Evolutionary conservation across 106 monocot species (phyloP), one percentile per base, ranked within the genome.

Genomic region (Dactylorhiza incarnata): DNA sequence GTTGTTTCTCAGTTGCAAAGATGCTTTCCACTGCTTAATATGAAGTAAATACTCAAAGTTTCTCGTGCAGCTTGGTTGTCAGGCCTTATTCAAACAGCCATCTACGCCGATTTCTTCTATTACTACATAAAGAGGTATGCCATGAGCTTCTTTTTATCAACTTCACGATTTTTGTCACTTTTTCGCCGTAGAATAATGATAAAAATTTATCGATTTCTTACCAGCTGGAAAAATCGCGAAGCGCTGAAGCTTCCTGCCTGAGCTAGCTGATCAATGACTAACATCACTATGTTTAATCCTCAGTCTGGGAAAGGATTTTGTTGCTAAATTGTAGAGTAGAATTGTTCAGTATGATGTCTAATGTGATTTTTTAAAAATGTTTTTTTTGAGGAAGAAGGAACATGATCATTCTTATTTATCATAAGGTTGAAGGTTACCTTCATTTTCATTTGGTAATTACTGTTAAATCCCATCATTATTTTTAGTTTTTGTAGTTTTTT

Each of bases 21-120:
- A 37, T 37, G 37, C 37, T 37, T 37, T 37, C 3, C 37, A 37
- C 37, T 37, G 37, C 37, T 37, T 37, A 37, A 37, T 37, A 37
- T 37, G 37, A 37, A 37, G 37, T 37, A 37, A 52, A 61, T 17
- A 16, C 45, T 45, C 45, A 16, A 72, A 17, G 7, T 19, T 69
- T 69, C 0, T 48, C 23, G 22, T 72, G 20, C 72, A 72, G 72
- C 72, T 23, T 72, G 72, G 72, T 22, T 72, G 23, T 72, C 72
- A 6, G 72, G 72, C 23, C 72, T 72, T 49, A 11, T 72, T 72
- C 72, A 72, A 72, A 72, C 72, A 49, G 72, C 22, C 48, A 23
- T 72, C 23, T 72, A 72, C 23, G 49, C 72, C 9, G 72, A 72
- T 72, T 72, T 72, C 72, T 72, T 72, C 72, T 72, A 72, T 72